Evolutionary conservation across 2,329 filamentous ascomycete genomes (phyloP).

Genomic region (Exophiala phaeomuriformis): DNA sequence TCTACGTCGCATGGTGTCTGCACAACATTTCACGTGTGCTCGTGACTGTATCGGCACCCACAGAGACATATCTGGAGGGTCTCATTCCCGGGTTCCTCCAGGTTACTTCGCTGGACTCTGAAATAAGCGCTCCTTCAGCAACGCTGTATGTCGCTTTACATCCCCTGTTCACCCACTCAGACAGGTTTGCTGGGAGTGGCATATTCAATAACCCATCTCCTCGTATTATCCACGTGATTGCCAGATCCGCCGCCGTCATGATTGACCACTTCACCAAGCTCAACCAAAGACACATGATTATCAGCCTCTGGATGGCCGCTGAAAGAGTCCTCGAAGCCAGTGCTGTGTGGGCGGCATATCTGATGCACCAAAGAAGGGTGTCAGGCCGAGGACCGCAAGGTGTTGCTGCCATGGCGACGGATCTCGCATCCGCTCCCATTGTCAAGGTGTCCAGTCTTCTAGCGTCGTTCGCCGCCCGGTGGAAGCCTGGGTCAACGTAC

Average conservation of each 20-base stretch:
- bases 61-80: constrained; percentile 1
- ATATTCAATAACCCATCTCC: not conserved
- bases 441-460: constrained; percentile 7
- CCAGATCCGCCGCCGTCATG: constrained; percentile 5
- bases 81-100: constrained; percentile 6
- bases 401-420: not conserved
- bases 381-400: not conserved
- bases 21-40: not conserved
- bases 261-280: constrained; percentile 6
- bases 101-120: not conserved
- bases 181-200: not conserved
- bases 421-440: not conserved
- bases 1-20: not conserved
- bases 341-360: not conserved
- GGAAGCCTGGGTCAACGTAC: not conserved
- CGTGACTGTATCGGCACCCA: not conserved
- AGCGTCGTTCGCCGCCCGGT: constrained; percentile 6
- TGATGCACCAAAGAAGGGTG: not conserved
- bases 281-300: not conserved
- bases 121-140: constrained; percentile 6
- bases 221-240: constrained; percentile 5
- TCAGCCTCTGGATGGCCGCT: constrained; percentile 4
- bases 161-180: constrained; percentile 2
- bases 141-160: constrained; percentile 10
- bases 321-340: constrained; percentile 5